Evolutionary conservation across 192 early-diverging fungal genomes (phyloP), one percentile per base, ranked within the genome.

Genomic region (Coemansia sp.): DNA sequence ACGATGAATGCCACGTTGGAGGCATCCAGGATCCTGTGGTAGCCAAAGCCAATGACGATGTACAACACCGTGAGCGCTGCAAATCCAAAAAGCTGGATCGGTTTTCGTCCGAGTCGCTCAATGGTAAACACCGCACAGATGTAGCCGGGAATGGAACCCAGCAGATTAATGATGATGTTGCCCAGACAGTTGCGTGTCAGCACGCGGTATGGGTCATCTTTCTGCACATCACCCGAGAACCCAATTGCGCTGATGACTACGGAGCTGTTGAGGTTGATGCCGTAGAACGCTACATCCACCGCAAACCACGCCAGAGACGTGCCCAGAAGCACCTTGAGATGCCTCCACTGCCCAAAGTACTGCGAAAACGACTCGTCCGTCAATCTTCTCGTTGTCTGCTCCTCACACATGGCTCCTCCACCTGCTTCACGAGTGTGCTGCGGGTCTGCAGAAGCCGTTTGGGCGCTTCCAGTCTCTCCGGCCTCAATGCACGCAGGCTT

Each of bases 101-200:
- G 78, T 73, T 94, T 95, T 71, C 97, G 92, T 67, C 97, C 97
- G 40, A 93, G 66, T 63, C 77, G 80, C 65, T 99, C 97, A 45
- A 99, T 91, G 22, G 89, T 80, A 64, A 92, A 91, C 66, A 99
- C 94, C 5, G 92, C 83, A 74, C 98, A 84, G 91, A 92, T 95
- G 89, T 98, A 99, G 43, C 97, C 97, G 42, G 97, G 97, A 10
- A 99, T 86, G 36, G 89, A 89, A 51, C 93, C 93, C 19, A 92
- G 83, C 15, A 93, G 66, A 46, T 93, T 92, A 75, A 99, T 90
- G 69, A 95, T 96, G 69, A 96, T 87, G 85, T 92, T 96, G 64
- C 97, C 97, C 71, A 95, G 76, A 21, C 85, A 89, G 74, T 89
- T 88, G 82, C 84, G 89, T 52, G 89, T 78, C 42, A 87, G 84